Conservation (phyloP, 331 rosid genomes). For the Malus hybrid region DNA sequence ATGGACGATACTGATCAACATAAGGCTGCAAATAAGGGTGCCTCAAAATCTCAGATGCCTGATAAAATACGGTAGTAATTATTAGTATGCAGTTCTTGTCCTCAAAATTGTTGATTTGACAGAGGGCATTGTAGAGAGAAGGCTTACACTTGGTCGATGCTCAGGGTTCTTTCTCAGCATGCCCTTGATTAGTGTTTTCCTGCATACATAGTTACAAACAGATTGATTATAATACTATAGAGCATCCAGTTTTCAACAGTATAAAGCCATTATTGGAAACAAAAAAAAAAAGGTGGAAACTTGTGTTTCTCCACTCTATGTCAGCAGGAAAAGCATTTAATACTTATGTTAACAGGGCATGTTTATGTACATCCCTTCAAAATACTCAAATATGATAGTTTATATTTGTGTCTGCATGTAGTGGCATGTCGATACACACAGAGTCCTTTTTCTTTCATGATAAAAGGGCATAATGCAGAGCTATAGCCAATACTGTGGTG, state of each 20-base stretch:
- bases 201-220: conserved; percentile 28
- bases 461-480: conserved; percentile 5
- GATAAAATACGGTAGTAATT: conserved; percentile 23
- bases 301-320: background rate
- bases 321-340: background rate
- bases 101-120: background rate
- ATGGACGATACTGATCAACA: conserved; percentile 69
- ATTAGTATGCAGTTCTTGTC: conserved; percentile 11
- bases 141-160: conserved; percentile 89
- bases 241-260: conserved; percentile 7
- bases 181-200: conserved; percentile 94
- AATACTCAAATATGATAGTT: background rate
- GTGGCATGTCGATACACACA: background rate
- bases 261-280: background rate
- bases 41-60: conserved; percentile 95
- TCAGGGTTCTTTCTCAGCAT: conserved; percentile 96
- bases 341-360: background rate
- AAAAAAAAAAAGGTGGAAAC: background rate
- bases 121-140: background rate
- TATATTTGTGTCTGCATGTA: background rate
- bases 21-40: conserved; percentile 96
- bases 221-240: background rate
- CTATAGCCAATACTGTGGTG: background rate
- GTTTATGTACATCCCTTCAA: background rate
- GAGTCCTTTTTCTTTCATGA: background rate